A percentile compares a stretch with the other conserved stretches of the same genome.
phyloP scores from a whole-genome alignment of 2,329 filamentous ascomycete genomes.

The Fonsecaea nubica region DNA sequence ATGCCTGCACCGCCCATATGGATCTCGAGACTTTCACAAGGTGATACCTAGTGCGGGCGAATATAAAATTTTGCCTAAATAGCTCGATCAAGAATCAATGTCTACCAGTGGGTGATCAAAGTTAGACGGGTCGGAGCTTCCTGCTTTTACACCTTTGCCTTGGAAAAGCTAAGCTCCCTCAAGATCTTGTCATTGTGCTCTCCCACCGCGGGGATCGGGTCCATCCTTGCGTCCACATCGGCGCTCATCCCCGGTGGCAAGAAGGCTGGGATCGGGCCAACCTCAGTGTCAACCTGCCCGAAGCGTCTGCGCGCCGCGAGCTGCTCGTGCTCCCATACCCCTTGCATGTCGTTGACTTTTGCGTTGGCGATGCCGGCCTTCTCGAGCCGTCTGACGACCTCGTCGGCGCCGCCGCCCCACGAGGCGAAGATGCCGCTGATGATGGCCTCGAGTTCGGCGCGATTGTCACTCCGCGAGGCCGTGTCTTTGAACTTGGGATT shows the following conservation, averaged over 20 bases:
- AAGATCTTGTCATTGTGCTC: slow-evolving; percentile 59
- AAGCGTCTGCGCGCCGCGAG: slow-evolving; percentile 59
- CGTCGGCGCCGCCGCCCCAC: slow-evolving; percentile 45
- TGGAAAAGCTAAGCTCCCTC: slow-evolving; percentile 48
- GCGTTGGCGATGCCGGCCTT: slow-evolving; percentile 61
- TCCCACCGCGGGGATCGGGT: slow-evolving; percentile 56
- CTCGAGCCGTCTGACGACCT: slow-evolving; percentile 55
- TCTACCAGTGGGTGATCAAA: too few species aligned
- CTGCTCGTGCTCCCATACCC: slow-evolving; percentile 62
- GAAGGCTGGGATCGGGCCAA: slow-evolving; percentile 56
- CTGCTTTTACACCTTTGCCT: not conserved
- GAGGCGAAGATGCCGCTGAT: slow-evolving; percentile 54
- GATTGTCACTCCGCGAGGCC: slow-evolving; percentile 55
- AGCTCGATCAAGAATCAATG: too few species aligned
- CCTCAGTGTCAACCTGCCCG: slow-evolving; percentile 58
- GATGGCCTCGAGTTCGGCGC: slow-evolving; percentile 54
- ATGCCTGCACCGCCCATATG: too few species aligned
- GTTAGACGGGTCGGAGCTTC: not conserved
- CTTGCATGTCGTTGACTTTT: slow-evolving; percentile 62
- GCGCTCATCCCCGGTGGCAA: slow-evolving; percentile 56
- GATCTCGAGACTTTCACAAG: too few species aligned
- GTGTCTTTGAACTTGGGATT: slow-evolving; percentile 59
- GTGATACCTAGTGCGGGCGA: too few species aligned
- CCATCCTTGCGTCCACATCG: slow-evolving; percentile 48
- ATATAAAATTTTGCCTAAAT: too few species aligned